Evolutionary conservation across 2,329 filamentous ascomycete species (phyloP), one percentile per base, ranked within the genome.

Genomic region (Fusarium duplospermum): DNA sequence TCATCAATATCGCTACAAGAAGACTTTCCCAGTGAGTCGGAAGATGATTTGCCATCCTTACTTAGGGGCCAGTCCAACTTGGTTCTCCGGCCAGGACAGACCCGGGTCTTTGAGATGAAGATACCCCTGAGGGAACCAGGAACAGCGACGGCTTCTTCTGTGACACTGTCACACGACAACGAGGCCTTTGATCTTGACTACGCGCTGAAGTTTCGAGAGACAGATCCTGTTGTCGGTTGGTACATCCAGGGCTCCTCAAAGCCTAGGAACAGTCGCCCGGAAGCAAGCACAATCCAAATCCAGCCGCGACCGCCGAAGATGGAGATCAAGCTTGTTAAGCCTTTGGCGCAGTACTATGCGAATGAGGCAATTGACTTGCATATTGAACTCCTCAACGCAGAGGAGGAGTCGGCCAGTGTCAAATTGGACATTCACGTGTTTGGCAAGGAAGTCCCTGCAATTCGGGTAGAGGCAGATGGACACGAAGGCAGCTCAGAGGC

Each of bases 241-340:
- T 88, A 87, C 67, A 81, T 85, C 3, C 80, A 83, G 8, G 81
- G 82, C 4, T 82, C 83, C 16, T 80, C 81, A 0, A 86, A 82
- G 62, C 87, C 86, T 67, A 85, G 83, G 31, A 81, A 89, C 22
- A 82, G 86, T 31, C 86, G 90, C 10, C 74, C 82, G 13, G 85
- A 88, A 56, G 83, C 89, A 10, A 86, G 89, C 36, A 84, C 85
- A 2, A 89, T 97, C 65, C 92, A 90, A 65, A 91, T 99, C 27
- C 87, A 95, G 63, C 96, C 96, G 2, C 93, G 97, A 74, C 96
- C 96, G 31, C 96, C 96, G 0, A 98, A 98, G 82, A 91, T 99
- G 85, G 91, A 94, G 76, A 90, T 99, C 54, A 88, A 85, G 29
- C 84, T 94, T 11, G 85, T 89, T 3, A 88, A 90, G 45, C 82